phyloP scores from a whole-genome alignment of 345 rosid genomes.

The Eucalyptus guilfoylei region DNA sequence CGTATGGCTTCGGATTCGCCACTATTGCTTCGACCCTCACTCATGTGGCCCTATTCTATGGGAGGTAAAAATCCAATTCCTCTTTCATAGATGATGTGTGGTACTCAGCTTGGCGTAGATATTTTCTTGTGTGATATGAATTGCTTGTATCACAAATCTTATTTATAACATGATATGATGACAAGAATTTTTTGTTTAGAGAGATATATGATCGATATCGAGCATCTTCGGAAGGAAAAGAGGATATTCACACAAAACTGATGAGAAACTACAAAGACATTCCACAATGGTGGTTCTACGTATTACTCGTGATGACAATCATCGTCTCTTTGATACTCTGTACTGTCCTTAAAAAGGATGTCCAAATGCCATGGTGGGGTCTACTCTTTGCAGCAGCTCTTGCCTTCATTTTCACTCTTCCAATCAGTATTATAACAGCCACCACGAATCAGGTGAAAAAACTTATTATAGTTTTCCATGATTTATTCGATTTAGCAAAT shows the following conservation, averaged over 20 bases:
- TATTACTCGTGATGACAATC: background rate
- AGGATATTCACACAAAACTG: background rate
- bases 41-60: slow-evolving; percentile 2
- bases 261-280: background rate
- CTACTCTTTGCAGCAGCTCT: background rate
- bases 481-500: background rate
- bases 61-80: background rate
- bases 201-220: background rate
- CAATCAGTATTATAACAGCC: slow-evolving; percentile 5
- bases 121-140: background rate
- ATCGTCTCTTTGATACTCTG: background rate
- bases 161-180: background rate
- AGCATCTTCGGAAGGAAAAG: background rate
- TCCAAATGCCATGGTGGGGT: slow-evolving; percentile 10
- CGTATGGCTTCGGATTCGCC: slow-evolving; percentile 3
- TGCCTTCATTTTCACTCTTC: slow-evolving; percentile 7
- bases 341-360: background rate
- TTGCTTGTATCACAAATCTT: background rate
- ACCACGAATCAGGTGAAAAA: slow-evolving; percentile 2
- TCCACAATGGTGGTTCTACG: slow-evolving; percentile 4
- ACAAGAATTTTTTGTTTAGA: background rate
- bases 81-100: background rate
- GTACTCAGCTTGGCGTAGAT: background rate
- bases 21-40: background rate
- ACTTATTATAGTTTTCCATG: background rate